Evolutionary conservation across 805 yeast species (phyloP), one percentile per base, ranked within the genome.

Genomic region (Monosporozyma yasuniensis): DNA sequence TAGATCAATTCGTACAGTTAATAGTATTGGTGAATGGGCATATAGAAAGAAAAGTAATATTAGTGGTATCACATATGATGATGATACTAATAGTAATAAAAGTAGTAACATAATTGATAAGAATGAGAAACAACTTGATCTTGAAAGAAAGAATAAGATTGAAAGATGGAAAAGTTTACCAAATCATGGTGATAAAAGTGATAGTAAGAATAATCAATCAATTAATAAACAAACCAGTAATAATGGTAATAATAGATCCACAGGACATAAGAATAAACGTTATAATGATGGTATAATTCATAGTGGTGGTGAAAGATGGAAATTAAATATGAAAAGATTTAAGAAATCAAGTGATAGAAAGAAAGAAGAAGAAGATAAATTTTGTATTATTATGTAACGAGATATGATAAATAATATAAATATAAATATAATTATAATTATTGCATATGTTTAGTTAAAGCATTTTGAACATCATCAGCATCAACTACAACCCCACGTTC

Each of bases 401-500:
- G 41, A 35, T 35, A 35, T 18, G n/a, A n/a, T n/a, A n/a, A n/a
- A n/a, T n/a, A n/a, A n/a, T n/a, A n/a, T n/a, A n/a, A n/a, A n/a
- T n/a, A n/a, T n/a, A n/a, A n/a, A n/a, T n/a, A n/a, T n/a, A n/a
- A n/a, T 25, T 25, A 42, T 16, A 27, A 16, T 37, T 25, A 47
- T 23, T 23, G 52, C 58, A 61, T 55, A 51, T 62, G 64, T 38
- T 54, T 60, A 9, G 54, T 45, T 43, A 64, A 55, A 18, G 77
- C 79, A 37, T 72, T 70, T 56, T 85, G 84, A 27, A 93, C 91
- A 63, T 91, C 97, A 35, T 75, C 70, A 50, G 84, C 83, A 53
- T 86, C 82, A 28, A 93, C 80, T 28, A 93, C 95, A 30, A 85
- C 97, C 16, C 99, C 99, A 49, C 75, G 72, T 62, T 91, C 97